Base-by-base conservation (phyloP, 805 yeast genomes). In the Torulaspora delbrueckii region DNA sequence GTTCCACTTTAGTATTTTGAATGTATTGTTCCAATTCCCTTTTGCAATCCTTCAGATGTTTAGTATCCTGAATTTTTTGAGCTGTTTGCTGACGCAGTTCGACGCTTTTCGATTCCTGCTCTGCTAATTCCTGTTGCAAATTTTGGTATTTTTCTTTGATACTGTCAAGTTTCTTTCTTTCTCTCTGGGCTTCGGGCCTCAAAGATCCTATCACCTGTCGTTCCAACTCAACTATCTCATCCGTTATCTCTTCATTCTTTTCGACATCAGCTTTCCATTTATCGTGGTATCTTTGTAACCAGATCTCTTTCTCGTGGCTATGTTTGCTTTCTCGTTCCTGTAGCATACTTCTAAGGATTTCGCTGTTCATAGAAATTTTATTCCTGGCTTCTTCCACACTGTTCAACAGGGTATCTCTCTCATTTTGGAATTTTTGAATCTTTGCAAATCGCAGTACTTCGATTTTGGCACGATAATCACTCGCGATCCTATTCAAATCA, bases 381-480 rank as follows among this genome's bases (percentile, higher is more conserved):
- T 47, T 34, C 43, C 60, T 56, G 12, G 67, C 55, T 13, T 62
- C 65, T 10, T 62, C 65, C 1, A 71, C 60, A 45, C 71, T 50
- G 26, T 55, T 40, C 33, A 50, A 24, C 28, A 68, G 38, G 19
- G 47, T 41, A 4, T 51, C 55, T 45, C 69, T 70, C 37, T 63
- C 56, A 7, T 52, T 45, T 35, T 70, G 63, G 24, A 62, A 58
- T 32, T 63, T 56, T 14, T 55, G 55, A 4, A 67, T 65, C 42
- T 70, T 72, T 12, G 57, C 57, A 5, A 64, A 54, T 27, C 74
- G 65, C 5, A 73, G 48, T 1, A 55, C 45, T 33, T 76, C 76
- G 1, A 78, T 67, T 53, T 73, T 64, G 0, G 48, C 28, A 14
- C 59, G 54, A 45, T 67, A 71, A 3, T 55, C 67, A 33, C 66